Conservation (phyloP, 305 asterid species). For the Solanum hybrid region DNA sequence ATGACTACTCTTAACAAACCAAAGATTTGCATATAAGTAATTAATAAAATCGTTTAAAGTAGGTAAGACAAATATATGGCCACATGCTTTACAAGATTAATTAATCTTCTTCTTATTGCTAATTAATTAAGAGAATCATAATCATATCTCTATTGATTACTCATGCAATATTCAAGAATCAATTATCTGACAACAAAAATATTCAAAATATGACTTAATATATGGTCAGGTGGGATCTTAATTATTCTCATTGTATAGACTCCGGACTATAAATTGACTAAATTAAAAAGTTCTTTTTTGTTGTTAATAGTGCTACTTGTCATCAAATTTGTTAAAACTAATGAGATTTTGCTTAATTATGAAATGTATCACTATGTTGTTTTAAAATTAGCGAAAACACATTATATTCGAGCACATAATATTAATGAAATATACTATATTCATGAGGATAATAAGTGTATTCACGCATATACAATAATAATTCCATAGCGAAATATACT, state of each 20-base stretch:
- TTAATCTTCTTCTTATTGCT: not conserved
- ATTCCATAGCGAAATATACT: not conserved
- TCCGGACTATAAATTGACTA: not conserved
- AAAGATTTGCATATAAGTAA: constrained; percentile 12
- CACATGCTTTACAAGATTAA: constrained; percentile 29
- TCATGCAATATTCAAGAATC: not conserved
- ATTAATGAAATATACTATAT: not conserved
- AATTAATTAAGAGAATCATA: not conserved
- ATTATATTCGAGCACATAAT: not conserved
- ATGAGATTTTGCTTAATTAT: not conserved
- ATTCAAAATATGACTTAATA: not conserved
- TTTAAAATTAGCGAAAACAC: not conserved
- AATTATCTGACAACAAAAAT: not conserved
- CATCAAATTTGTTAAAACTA: not conserved
- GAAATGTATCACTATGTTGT: not conserved
- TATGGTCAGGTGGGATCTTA: not conserved
- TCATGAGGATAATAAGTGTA: not conserved
- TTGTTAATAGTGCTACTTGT: not conserved
- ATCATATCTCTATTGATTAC: constrained; percentile 13
- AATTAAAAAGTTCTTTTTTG: not conserved
- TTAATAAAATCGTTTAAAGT: constrained; percentile 12
- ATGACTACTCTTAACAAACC: constrained; percentile 4
- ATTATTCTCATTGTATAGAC: not conserved
- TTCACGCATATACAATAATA: not conserved
- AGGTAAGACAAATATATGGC: constrained; percentile 30